Percentiles rank a stretch among this genome's conserved stretches.
Conservation (phyloP, 108 stramenopile species). For the Asterionellopsis glacialis region DNA sequence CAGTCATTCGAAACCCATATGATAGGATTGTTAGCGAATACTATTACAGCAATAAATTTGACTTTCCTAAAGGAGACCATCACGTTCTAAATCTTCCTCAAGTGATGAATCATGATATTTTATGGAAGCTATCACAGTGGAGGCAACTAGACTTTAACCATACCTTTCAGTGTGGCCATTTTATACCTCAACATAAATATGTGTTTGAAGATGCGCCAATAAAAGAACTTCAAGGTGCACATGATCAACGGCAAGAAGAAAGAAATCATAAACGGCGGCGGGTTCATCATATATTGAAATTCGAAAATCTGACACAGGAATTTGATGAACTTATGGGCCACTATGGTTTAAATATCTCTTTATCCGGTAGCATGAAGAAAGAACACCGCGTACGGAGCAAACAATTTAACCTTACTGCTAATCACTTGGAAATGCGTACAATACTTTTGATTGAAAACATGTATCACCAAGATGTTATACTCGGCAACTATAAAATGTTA, state of each 20-base stretch:
- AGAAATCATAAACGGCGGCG: too few species aligned
- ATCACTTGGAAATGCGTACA: too few species aligned
- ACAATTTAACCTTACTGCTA: too few species aligned
- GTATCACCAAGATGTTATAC: too few species aligned
- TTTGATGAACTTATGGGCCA: conserved; percentile 26
- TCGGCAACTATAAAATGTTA: too few species aligned
- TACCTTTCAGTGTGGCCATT: conserved; percentile 8
- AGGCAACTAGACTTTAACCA: not conserved
- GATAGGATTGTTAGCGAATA: conserved; percentile 41
- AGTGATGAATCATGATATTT: not conserved
- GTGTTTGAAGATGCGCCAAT: conserved; percentile 1
- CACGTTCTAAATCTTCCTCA: not conserved
- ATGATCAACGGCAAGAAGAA: too few species aligned
- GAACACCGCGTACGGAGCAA: too few species aligned
- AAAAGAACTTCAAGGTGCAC: too few species aligned
- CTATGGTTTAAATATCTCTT: conserved; percentile 6
- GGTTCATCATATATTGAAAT: conserved; percentile 19
- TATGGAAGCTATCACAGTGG: not conserved
- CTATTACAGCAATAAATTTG: conserved; percentile 5
- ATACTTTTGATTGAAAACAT: too few species aligned
- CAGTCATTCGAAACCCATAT: conserved; percentile 46
- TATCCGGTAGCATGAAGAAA: too few species aligned
- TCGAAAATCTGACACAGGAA: conserved; percentile 24
- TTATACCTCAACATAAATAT: conserved; percentile 16
- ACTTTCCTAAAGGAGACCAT: not conserved